These are phyloP conservation scores for Euphorbia pulcherrima DNA, from an alignment of 345 rosid species.

Conservation along the genomic window DNA sequence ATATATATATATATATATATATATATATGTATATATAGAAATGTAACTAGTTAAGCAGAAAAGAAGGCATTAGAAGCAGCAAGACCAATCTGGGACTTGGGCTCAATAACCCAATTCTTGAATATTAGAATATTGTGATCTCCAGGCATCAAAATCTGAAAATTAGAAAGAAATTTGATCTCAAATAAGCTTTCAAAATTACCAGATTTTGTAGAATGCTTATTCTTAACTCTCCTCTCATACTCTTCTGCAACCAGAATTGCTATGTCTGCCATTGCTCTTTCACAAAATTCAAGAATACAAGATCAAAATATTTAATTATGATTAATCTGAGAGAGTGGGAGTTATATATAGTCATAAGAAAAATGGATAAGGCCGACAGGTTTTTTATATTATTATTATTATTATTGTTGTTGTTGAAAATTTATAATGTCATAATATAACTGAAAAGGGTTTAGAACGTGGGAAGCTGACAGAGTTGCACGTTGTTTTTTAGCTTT, in stretches of 20 bases:
- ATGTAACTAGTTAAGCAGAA: slow-evolving; percentile 38
- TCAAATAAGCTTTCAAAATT: slow-evolving; percentile 4
- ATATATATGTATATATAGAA: too few species aligned
- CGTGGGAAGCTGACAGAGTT: background rate
- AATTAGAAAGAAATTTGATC: background rate
- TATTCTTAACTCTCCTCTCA: slow-evolving; percentile 39
- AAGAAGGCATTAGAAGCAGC: slow-evolving; percentile 49
- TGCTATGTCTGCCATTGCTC: slow-evolving; percentile 56
- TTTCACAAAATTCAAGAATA: background rate
- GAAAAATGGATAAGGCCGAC: slow-evolving; percentile 34
- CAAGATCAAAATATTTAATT: too few species aligned
- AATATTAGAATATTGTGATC: background rate
- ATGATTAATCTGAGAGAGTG: background rate
- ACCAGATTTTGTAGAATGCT: slow-evolving; percentile 18
- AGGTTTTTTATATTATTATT: background rate
- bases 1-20: too few species aligned
- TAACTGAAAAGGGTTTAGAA: background rate
- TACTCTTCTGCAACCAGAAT: slow-evolving; percentile 60
- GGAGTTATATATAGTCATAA: background rate
- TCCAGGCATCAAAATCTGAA: background rate
- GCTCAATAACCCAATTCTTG: slow-evolving; percentile 29
- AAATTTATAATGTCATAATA: background rate
- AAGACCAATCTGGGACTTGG: slow-evolving; percentile 31
- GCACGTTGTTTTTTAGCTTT: background rate
- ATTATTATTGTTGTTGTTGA: background rate